These are phyloP conservation scores for Pulchroboletus neoregius DNA, from an alignment of 1,284 basidiomycete species.

Conservation along the genomic window DNA sequence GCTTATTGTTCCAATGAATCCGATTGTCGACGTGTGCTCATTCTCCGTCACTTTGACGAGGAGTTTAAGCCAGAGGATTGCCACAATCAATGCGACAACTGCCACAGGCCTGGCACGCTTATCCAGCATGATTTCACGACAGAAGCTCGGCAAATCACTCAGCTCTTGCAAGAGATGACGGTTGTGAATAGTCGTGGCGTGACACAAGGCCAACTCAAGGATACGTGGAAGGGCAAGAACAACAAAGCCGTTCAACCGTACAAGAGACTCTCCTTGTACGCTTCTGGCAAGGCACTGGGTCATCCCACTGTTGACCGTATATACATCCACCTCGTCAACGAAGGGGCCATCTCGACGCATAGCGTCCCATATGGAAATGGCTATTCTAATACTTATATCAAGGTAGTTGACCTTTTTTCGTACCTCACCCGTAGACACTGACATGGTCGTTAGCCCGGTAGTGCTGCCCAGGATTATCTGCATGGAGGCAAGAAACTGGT, in stretches of 20 bases:
- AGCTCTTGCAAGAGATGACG: conserved; percentile 50
- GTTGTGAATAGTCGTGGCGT: conserved; percentile 32
- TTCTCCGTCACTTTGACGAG: conserved; percentile 75
- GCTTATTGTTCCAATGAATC: conserved; percentile 78
- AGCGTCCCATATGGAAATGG: conserved; percentile 39
- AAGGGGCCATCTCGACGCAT: conserved; percentile 39
- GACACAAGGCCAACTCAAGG: conserved; percentile 48
- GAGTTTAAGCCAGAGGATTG: conserved; percentile 59
- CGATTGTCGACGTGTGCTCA: conserved; percentile 83
- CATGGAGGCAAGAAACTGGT: conserved; percentile 16
- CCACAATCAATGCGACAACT: conserved; percentile 71
- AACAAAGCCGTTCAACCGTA: conserved; percentile 43
- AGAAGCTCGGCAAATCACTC: conserved; percentile 46
- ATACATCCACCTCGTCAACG: conserved; percentile 45
- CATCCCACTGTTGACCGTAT: conserved; percentile 59
- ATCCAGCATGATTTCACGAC: conserved; percentile 50
- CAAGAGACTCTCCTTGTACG: conserved; percentile 50
- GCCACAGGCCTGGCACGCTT: conserved; percentile 45
- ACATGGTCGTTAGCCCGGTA: conserved; percentile 21
- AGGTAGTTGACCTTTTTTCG: conserved; percentile 15
- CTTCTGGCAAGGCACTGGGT: conserved; percentile 48
- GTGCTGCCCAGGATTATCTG: conserved; percentile 25
- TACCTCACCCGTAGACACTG: neutral
- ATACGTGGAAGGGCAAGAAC: conserved; percentile 63
- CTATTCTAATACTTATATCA: conserved; percentile 28